Conservation (phyloP, 2,329 filamentous ascomycete genomes). For the Didymella segeticola region DNA sequence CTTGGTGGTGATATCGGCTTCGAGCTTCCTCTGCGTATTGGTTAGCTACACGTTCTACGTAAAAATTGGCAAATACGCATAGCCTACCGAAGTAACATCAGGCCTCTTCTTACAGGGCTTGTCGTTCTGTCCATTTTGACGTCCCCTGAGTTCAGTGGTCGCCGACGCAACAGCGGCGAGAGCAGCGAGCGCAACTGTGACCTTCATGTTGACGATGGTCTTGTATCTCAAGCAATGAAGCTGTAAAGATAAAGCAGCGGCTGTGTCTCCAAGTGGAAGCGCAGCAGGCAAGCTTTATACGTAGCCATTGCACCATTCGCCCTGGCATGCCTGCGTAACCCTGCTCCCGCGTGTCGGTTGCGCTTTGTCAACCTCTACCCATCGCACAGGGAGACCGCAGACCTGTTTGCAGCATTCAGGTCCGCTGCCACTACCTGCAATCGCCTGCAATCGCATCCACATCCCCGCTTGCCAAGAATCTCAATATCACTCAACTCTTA, state of each 20-base stretch:
- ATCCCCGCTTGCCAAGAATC: slow-evolving; percentile 10
- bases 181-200: slow-evolving; percentile 29
- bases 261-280: neutral
- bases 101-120: slow-evolving; percentile 25
- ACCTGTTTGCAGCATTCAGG: slow-evolving; percentile 12
- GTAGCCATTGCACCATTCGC: neutral
- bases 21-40: slow-evolving; percentile 31
- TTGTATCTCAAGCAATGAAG: slow-evolving; percentile 9
- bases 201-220: slow-evolving; percentile 27
- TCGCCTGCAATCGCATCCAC: slow-evolving; percentile 6
- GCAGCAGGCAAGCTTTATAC: slow-evolving; percentile 7
- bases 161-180: slow-evolving; percentile 30
- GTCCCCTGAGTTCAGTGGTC: slow-evolving; percentile 17
- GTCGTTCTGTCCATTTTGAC: slow-evolving; percentile 22
- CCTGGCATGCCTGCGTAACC: slow-evolving; percentile 9
- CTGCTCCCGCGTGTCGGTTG: slow-evolving; percentile 2
- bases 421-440: slow-evolving; percentile 7
- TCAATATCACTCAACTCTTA: slow-evolving; percentile 8
- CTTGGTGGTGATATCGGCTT: slow-evolving; percentile 34
- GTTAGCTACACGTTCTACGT: slow-evolving; percentile 18
- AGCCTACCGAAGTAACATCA: slow-evolving; percentile 32
- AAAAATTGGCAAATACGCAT: neutral
- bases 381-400: slow-evolving; percentile 1
- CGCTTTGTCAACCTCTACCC: slow-evolving; percentile 2
- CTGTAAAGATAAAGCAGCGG: slow-evolving; percentile 11